Evolutionary conservation across 2,329 filamentous ascomycete genomes (phyloP), one percentile per base, ranked within the genome.

Genomic region (Ceratocystis papillata): DNA sequence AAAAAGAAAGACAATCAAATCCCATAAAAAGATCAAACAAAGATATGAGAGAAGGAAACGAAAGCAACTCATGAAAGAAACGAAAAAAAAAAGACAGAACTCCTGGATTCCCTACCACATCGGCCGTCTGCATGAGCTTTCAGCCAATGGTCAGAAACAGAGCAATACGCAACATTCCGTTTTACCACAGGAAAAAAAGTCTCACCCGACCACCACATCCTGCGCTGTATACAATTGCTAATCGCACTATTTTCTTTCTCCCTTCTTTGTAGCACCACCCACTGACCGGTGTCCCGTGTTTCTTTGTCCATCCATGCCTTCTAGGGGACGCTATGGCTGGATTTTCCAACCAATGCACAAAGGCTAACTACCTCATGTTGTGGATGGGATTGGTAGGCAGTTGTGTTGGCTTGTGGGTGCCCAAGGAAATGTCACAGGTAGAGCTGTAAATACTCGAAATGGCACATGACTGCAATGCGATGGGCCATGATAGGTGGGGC

Each of bases 291-390:
- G 76, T 86, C 67, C 90, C 91, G 50, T 83, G 85, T 62, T 96
- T 93, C 76, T 96, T 96, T 76, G 82, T 97, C 71, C 94, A 99
- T 77, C 93, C 94, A 28, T 97, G 94, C 76, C 84, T 89, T 74
- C 89, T 94, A 7, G 88, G 88, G 66, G 87, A 93, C 70, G 88
- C 89, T 64, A 88, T 97, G 82, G 79, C 79, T 70, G 79, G 78
- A 63, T 85, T 90, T 71, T 45, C 67, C 5, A 61, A 67, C 5
- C 77, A 82, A 70, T 85, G 83, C 71, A 75, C 79, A 73, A 78
- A 80, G 73, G 76, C 86, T 71, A 80, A 86, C 71, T 97, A 97
- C 78, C 80, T 97, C 72, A 83, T 90, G 76, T 77, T 90, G 65
- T 97, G 93, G 92, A 80, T 96, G 69, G 92, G 92, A n/a, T 78